Evolutionary conservation across 2,329 filamentous ascomycete genomes (phyloP), one percentile per base, ranked within the genome.

Genomic region (Cucurbitaria berberidis): DNA sequence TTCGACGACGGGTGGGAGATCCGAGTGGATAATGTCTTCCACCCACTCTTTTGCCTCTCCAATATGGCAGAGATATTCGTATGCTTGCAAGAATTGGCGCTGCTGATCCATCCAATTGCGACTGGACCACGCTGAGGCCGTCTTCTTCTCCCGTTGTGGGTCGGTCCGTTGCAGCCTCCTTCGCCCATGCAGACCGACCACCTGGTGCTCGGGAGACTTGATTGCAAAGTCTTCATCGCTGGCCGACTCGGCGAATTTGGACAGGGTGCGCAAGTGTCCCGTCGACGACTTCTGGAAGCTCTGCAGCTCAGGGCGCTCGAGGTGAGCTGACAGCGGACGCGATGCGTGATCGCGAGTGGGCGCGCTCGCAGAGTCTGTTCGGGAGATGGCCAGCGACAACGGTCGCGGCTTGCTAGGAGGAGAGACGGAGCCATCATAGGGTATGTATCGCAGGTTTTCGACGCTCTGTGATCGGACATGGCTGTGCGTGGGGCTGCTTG

Each of bases 21-120:
- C 82, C 61, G 89, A 87, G 57, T 93, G 86, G 50, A 95, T 91
- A 54, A 97, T 86, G 72, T 96, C 87, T 70, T 99, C 95, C 62
- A 99, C 96, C 95, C 95, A 99, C 76, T 98, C 93, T 73, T 98
- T 98, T 19, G 95, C 95, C 79, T 99, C 95, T 73, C 95, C 95
- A 62, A 99, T 98, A 71, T 99, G 95, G 73, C 95, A 99, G 32
- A 99, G 88, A 73, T 99, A 99, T 74, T 99, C 95, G 72, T 99
- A 99, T 6, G 95, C 95, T 75, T 96, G 91, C 47, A 99, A 78
- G 68, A 97, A 98, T 73, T 98, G 93, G 22, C 95, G 86, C 73
- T 99, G 93, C 72, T 96, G 95, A 74, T 99, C 95, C 93, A 99
- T 99, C 95, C 95, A 99, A 72, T 93, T 96, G 44, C 90, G 86